Conservation (phyloP, 106 monocot species). For the Apostasia ramifera region DNA sequence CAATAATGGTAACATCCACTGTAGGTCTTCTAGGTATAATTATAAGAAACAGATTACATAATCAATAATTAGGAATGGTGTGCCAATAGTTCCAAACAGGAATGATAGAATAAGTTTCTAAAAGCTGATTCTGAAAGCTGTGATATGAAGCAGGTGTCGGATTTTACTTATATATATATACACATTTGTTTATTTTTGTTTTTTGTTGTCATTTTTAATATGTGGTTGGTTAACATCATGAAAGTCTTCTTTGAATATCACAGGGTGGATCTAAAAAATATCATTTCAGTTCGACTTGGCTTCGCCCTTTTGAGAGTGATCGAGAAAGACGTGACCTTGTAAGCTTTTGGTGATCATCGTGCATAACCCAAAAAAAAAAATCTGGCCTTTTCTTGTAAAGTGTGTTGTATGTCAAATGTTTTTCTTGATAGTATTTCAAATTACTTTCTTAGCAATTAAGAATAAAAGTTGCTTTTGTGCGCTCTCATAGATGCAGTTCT, state of each 20-base stretch:
- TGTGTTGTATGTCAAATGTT: too few species aligned
- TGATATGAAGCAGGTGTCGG: background rate
- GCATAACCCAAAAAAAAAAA: too few species aligned
- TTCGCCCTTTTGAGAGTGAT: slow-evolving; percentile 89
- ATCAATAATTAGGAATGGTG: too few species aligned
- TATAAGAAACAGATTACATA: too few species aligned
- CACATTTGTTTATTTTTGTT: background rate
- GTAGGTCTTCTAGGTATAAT: too few species aligned
- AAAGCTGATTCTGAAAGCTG: background rate
- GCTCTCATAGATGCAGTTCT: background rate
- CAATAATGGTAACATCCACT: too few species aligned
- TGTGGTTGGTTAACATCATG: background rate
- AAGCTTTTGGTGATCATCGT: slow-evolving; percentile 17
- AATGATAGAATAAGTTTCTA: background rate
- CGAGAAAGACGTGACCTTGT: slow-evolving; percentile 98
- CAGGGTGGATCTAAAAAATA: slow-evolving; percentile 94
- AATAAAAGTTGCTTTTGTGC: too few species aligned
- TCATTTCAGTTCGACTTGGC: slow-evolving; percentile 78
- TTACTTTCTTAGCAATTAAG: too few species aligned
- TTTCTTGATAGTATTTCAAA: too few species aligned
- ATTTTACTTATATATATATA: background rate
- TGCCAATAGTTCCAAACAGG: background rate
- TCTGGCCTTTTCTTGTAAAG: too few species aligned
- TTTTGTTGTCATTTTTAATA: background rate
- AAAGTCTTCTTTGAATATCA: slow-evolving; percentile 16